Evolutionary conservation across 352 stramenopile genomes (phyloP), one percentile per base, ranked within the genome.

Genomic region (Globisporangium carolinianum): DNA sequence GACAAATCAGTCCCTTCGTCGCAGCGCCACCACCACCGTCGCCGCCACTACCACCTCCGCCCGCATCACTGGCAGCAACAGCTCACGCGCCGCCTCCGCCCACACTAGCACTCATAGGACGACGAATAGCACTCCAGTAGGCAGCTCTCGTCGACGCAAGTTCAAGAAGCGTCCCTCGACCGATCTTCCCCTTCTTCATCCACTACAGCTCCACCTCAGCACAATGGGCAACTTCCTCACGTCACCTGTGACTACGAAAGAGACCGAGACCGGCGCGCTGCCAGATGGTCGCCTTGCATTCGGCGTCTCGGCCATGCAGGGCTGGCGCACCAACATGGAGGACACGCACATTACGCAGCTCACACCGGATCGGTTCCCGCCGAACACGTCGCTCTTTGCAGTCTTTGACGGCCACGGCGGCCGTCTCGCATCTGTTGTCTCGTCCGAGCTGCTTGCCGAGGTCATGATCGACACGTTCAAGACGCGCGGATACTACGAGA

Each of bases 351-450:
- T 93, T 37, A 72, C 81, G 24, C 63, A 72, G 38, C 52, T 89
- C n/a, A 61, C 77, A 36, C 68, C 78, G 6, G 51, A 65, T 17
- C 65, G 66, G 8, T 58, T 88, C 5, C 79, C 80, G 2, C n/a
- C 53, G 1, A 69, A 67, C 43, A 80, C 68, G 57, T 85, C 83
- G 41, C 59, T 91, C 43, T 92, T 94, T 58, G 82, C 80, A 8
- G 83, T 94, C 45, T 94, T 82, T 53, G 85, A 94, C 65, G 82
- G 80, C 58, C 85, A 92, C 57, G 79, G 80, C 54, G 83, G 85
- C 15, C 74, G 74, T 35, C 57, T 87, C 45, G 65, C 78, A 0
- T 79, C 85, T 2, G 69, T 83, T 35, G 60, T 88, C 50, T 77
- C 79, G 9, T 67, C 74, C 6, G 62, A 83, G 7, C 62, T 70